Evolutionary conservation across 1,139 yeast species (phyloP).

Genomic region (Saccharomyces hybrid): DNA sequence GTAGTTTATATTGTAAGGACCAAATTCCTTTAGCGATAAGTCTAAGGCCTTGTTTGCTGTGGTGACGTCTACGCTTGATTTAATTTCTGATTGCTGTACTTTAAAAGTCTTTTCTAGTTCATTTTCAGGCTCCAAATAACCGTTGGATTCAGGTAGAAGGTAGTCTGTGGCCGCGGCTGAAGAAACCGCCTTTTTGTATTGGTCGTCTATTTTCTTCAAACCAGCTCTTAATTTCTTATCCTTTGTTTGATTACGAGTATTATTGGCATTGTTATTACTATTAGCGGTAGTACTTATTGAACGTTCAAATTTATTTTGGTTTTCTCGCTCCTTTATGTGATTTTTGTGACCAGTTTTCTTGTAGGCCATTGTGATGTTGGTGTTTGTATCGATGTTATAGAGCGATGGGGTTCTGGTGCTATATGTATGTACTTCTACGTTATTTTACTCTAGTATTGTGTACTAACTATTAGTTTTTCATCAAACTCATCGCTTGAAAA

Average conservation of each 20-base stretch:
- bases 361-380: slow-evolving; percentile 4
- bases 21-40: slow-evolving; percentile 65
- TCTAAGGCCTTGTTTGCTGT: slow-evolving; percentile 73
- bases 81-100: slow-evolving; percentile 74
- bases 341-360: neutral
- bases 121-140: slow-evolving; percentile 84
- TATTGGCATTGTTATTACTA: neutral
- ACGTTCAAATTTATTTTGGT: slow-evolving; percentile 24
- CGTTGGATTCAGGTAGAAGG: slow-evolving; percentile 74
- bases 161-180: slow-evolving; percentile 84
- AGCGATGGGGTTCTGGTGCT: neutral
- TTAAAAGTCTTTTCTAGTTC: slow-evolving; percentile 84
- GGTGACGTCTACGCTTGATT: slow-evolving; percentile 65
- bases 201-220: slow-evolving; percentile 58
- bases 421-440: neutral
- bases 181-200: slow-evolving; percentile 67
- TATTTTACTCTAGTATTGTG: slow-evolving; percentile 2
- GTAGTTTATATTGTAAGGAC: slow-evolving; percentile 79
- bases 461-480: slow-evolving; percentile 5
- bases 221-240: slow-evolving; percentile 60
- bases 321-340: slow-evolving; percentile 18
- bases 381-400: slow-evolving; percentile 6
- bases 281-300: neutral
- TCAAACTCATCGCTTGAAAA: slow-evolving; percentile 2
- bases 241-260: slow-evolving; percentile 27